Evolutionary conservation across 2,329 filamentous ascomycete species (phyloP).

Genomic region (Pestalotiopsis sp.): DNA sequence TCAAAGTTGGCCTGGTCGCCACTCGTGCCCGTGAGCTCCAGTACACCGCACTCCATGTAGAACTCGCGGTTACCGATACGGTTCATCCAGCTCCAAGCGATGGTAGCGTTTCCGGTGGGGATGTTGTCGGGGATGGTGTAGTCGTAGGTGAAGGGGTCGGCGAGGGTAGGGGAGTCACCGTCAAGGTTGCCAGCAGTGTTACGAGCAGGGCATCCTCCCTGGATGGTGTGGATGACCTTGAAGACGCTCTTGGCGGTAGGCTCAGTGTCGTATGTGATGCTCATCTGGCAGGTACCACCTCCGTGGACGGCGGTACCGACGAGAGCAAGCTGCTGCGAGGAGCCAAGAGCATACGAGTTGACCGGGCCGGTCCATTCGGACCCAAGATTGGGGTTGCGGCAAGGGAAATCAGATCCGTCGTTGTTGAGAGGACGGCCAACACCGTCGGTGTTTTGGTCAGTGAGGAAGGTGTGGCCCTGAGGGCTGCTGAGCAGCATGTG

Average conservation of each 20-base stretch:
- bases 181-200: constrained; percentile 59
- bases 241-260: constrained; percentile 70
- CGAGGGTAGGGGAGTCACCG: constrained; percentile 39
- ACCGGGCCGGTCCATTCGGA: constrained; percentile 46
- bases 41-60: constrained; percentile 93
- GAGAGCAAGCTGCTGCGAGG: constrained; percentile 63
- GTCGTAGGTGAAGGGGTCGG: constrained; percentile 59
- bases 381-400: constrained; percentile 63
- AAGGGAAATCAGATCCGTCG: constrained; percentile 74
- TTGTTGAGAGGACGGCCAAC: constrained; percentile 55
- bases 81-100: constrained; percentile 97
- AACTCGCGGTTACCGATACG: constrained; percentile 90
- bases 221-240: constrained; percentile 87
- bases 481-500: constrained; percentile 79
- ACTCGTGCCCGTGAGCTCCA: constrained; percentile 61
- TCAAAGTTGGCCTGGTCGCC: constrained; percentile 56
- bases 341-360: constrained; percentile 61
- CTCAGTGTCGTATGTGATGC: constrained; percentile 75
- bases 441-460: constrained; percentile 48
- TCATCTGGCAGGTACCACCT: constrained; percentile 90
- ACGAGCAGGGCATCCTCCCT: constrained; percentile 79
- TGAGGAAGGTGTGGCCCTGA: constrained; percentile 54
- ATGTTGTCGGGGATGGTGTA: constrained; percentile 74
- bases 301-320: constrained; percentile 78
- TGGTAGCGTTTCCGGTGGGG: constrained; percentile 72